These are phyloP conservation scores for Gaeumannomyces tritici DNA, from an alignment of 2,329 filamentous ascomycete genomes.

Conservation along the genomic window DNA sequence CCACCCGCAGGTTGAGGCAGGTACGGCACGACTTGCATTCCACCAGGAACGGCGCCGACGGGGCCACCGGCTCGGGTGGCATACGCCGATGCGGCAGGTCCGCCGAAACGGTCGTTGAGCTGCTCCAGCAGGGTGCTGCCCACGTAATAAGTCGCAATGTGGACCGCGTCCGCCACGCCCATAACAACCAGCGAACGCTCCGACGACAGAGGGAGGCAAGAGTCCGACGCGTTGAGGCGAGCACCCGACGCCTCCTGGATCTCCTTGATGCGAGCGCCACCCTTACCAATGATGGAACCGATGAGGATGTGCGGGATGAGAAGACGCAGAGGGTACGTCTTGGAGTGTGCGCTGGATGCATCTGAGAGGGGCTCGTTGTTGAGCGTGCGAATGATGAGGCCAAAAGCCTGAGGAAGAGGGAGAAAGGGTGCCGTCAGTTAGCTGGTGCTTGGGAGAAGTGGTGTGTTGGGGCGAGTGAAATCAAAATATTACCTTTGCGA, in stretches of 20 bases:
- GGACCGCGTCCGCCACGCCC: conserved; percentile 94
- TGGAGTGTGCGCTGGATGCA: conserved; percentile 84
- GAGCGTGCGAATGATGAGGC: conserved; percentile 92
- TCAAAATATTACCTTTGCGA: conserved; percentile 68
- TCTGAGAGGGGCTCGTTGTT: conserved; percentile 92
- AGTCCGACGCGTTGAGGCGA: conserved; percentile 90
- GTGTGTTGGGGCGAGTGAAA: not conserved
- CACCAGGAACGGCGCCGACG: conserved; percentile 86
- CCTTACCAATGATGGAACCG: conserved; percentile 97
- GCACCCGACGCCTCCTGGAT: conserved; percentile 97
- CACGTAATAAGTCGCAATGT: conserved; percentile 98
- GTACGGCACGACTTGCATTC: conserved; percentile 99
- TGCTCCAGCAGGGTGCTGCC: conserved; percentile 97
- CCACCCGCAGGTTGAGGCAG: conserved; percentile 87
- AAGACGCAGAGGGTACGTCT: conserved; percentile 92
- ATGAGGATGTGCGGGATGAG: conserved; percentile 96
- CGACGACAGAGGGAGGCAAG: conserved; percentile 86
- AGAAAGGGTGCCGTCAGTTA: not conserved
- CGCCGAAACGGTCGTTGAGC: conserved; percentile 91
- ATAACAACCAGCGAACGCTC: conserved; percentile 97
- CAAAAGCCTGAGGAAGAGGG: conserved; percentile 67
- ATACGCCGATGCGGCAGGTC: conserved; percentile 93
- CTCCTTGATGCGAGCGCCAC: conserved; percentile 89
- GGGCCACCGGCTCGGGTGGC: conserved; percentile 90
- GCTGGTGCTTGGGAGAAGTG: too few species aligned